phyloP scores from a whole-genome alignment of 768 basidiomycete species.

The Mycena leptocephala region DNA sequence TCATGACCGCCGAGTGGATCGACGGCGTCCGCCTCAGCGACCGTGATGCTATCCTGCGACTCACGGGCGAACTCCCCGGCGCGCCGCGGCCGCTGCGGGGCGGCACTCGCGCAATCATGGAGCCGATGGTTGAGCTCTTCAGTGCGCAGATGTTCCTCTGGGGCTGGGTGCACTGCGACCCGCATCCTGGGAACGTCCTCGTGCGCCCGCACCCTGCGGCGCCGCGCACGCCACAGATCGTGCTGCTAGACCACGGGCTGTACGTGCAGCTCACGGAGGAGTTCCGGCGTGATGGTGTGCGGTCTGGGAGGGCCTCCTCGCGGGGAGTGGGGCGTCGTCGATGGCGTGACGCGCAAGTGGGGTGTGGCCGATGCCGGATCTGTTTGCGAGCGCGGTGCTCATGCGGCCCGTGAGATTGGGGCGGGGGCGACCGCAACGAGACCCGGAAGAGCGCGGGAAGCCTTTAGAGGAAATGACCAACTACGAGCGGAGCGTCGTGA shows the following conservation, averaged over 20 bases:
- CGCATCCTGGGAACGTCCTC: conserved; percentile 86
- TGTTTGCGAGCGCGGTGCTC: conserved; percentile 82
- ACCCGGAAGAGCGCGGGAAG: conserved; percentile 43
- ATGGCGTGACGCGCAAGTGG: conserved; percentile 71
- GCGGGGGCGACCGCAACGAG: conserved; percentile 50
- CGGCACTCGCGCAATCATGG: conserved; percentile 80
- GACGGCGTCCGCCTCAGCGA: conserved; percentile 84
- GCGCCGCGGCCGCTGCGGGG: conserved; percentile 66
- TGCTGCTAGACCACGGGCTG: conserved; percentile 94
- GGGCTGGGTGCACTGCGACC: conserved; percentile 92
- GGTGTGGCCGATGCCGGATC: conserved; percentile 80
- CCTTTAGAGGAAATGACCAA: conserved; percentile 61
- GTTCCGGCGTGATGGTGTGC: conserved; percentile 86
- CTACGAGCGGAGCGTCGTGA: conserved; percentile 78
- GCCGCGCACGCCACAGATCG: conserved; percentile 70
- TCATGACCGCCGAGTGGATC: conserved; percentile 92
- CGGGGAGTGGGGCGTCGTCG: conserved; percentile 69
- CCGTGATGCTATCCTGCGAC: conserved; percentile 64
- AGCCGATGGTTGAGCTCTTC: conserved; percentile 90
- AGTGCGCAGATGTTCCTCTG: conserved; percentile 93
- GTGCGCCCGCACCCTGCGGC: conserved; percentile 72
- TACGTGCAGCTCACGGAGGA: conserved; percentile 81
- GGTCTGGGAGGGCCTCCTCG: conserved; percentile 81
- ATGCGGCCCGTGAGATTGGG: conserved; percentile 71
- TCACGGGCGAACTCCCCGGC: conserved; percentile 70